Conservation (phyloP, 2,329 filamentous ascomycete species). For the Dactylonectria estremocensis region DNA sequence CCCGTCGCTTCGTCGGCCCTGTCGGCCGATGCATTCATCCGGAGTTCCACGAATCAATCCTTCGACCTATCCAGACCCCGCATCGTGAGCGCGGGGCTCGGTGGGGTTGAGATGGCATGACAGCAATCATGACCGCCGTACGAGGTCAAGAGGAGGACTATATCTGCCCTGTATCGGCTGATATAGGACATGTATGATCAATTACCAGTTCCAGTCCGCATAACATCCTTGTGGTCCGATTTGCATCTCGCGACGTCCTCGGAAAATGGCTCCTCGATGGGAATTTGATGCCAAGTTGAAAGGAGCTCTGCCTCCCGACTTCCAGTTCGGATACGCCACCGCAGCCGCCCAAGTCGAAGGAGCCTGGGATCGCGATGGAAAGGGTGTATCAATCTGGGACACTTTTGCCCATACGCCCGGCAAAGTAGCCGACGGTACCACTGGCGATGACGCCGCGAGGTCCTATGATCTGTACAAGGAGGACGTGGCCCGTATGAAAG, state of each 20-base stretch:
- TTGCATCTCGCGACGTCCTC: background rate
- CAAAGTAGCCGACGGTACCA: slow-evolving; percentile 57
- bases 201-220: background rate
- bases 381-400: slow-evolving; percentile 60
- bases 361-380: slow-evolving; percentile 59
- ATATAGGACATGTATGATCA: background rate
- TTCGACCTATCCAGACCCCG: slow-evolving; percentile 14
- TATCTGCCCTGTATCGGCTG: background rate
- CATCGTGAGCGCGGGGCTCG: slow-evolving; percentile 23
- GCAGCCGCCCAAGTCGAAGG: slow-evolving; percentile 53
- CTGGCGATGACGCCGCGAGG: slow-evolving; percentile 55
- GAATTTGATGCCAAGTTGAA: slow-evolving; percentile 27
- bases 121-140: background rate
- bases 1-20: slow-evolving; percentile 27
- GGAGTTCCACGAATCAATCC: slow-evolving; percentile 28
- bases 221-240: background rate
- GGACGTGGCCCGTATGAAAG: slow-evolving; percentile 70
- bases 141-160: slow-evolving; percentile 6
- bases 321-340: slow-evolving; percentile 31
- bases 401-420: slow-evolving; percentile 56
- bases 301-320: slow-evolving; percentile 25
- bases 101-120: slow-evolving; percentile 20
- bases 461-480: slow-evolving; percentile 61
- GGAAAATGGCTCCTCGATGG: slow-evolving; percentile 22
- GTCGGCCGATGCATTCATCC: slow-evolving; percentile 10